Evolutionary conservation across 768 basidiomycete genomes (phyloP).

Genomic region (Paxillus ammoniavirescens): DNA sequence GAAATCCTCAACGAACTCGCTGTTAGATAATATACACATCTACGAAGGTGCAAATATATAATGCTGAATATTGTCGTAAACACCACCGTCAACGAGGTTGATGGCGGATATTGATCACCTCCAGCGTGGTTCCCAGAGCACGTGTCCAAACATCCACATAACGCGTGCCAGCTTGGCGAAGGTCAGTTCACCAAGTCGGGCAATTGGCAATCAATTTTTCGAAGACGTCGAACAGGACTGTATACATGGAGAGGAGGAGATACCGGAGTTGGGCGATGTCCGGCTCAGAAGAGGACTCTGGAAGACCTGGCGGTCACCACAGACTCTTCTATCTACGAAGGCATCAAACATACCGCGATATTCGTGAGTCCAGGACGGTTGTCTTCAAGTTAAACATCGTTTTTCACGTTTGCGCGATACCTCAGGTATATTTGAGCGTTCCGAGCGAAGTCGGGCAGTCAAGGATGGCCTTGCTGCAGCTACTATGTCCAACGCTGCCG

Average conservation of each 20-base stretch:
- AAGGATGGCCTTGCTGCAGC: slow-evolving; percentile 80
- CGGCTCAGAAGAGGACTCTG: not conserved
- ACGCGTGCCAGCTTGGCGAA: too few species aligned
- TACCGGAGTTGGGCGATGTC: not conserved
- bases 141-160: too few species aligned
- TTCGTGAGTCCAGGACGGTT: slow-evolving; percentile 62
- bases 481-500: slow-evolving; percentile 31
- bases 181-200: too few species aligned
- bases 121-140: too few species aligned
- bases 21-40: too few species aligned
- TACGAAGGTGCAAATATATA: too few species aligned
- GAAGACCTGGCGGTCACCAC: not conserved
- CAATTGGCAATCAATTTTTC: not conserved
- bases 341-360: slow-evolving; percentile 26
- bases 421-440: slow-evolving; percentile 84
- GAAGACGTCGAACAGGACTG: not conserved
- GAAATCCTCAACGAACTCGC: too few species aligned
- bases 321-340: not conserved
- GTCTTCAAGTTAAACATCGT: slow-evolving; percentile 68
- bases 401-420: slow-evolving; percentile 77
- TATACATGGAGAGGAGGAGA: not conserved
- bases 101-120: too few species aligned
- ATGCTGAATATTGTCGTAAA: too few species aligned
- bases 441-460: slow-evolving; percentile 84
- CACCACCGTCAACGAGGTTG: too few species aligned